A percentile compares a stretch with the other conserved stretches of the same genome.
These are phyloP conservation scores for Hortaea werneckii DNA, from an alignment of 2,329 filamentous ascomycete species.

Conservation along the genomic window DNA sequence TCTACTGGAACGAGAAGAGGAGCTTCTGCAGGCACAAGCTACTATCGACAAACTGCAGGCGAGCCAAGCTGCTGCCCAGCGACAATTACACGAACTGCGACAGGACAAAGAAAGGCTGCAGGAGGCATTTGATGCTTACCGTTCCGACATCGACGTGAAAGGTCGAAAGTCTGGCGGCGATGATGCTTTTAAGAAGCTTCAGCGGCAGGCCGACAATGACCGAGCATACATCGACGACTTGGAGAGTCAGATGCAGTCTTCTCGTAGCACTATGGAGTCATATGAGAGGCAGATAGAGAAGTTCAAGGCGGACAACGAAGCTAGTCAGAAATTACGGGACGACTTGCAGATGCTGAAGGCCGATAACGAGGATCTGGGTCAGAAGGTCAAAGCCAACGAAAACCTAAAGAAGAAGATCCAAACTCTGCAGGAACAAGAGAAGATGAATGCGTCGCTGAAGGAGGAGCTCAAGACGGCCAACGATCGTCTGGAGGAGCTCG, in stretches of 20 bases:
- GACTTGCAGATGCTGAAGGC: constrained; percentile 39
- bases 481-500: constrained; percentile 36
- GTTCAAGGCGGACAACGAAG: constrained; percentile 33
- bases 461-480: constrained; percentile 36
- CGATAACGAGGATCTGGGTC: constrained; percentile 39
- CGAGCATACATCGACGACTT: constrained; percentile 41
- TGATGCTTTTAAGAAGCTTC: constrained; percentile 35
- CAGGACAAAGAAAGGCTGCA: constrained; percentile 36
- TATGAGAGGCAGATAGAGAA: constrained; percentile 38
- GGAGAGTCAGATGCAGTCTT: constrained; percentile 36
- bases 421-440: constrained; percentile 38
- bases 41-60: constrained; percentile 34
- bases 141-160: constrained; percentile 34
- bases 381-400: constrained; percentile 41
- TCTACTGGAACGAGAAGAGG: constrained; percentile 40
- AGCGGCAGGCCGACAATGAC: constrained; percentile 34
- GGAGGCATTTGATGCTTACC: constrained; percentile 38
- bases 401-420: constrained; percentile 46
- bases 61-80: constrained; percentile 30
- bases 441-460: constrained; percentile 31
- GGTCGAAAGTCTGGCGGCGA: constrained; percentile 28
- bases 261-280: constrained; percentile 34
- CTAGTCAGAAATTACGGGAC: constrained; percentile 39
- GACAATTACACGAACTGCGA: constrained; percentile 32
- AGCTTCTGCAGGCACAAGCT: constrained; percentile 39